Evolutionary conservation across 495 filamentous ascomycete genomes (phyloP), one percentile per base, ranked within the genome.

Genomic region (Venustampulla echinocandica): DNA sequence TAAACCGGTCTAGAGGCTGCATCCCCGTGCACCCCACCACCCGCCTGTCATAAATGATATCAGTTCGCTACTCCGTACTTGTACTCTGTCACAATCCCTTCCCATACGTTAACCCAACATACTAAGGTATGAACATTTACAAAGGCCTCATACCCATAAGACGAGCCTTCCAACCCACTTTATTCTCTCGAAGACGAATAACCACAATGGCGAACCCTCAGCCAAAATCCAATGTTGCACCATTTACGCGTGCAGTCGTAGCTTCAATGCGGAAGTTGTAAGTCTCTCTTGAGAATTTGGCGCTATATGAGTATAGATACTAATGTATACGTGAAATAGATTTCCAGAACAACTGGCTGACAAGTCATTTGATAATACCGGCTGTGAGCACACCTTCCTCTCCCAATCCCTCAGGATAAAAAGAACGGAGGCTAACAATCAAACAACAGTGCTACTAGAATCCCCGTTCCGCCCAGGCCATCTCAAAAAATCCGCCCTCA

Each of bases 341-440:
- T 98, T 94, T 62, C 92, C 92, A 0, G 83, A 90, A 64, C 78
- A 78, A 32, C 71, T 97, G 37, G 90, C 92, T 10, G 90, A 96
- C 56, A 82, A 82, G 56, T 81, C 82, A 64, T 98, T 85, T 69
- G 92, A 98, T 60, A 98, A 98, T 53, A 96, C 87, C 32, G 87
- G 87, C 50, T 63, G 85, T 88, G 65, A 60, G 82, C 33, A 3
- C 11, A 4, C 34, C 21, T n/a, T 36, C 17, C 15, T 4, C 23
- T 38, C 25, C 3, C 6, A 20, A 13, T 13, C 10, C 2, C 1
- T 32, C 10, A 15, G 17, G 30, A 46, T n/a, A n/a, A n/a, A n/a
- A n/a, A n/a, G n/a, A n/a, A 19, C 36, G 14, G n/a, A 30, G 27
- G 27, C 27, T 30, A 6, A 37, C 51, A 58, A 41, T 58, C 20